Percentiles rank a stretch among this genome's conserved stretches.
Evolutionary conservation across 495 filamentous ascomycete species (phyloP).

Genomic region (Aspergillus indologenus): DNA sequence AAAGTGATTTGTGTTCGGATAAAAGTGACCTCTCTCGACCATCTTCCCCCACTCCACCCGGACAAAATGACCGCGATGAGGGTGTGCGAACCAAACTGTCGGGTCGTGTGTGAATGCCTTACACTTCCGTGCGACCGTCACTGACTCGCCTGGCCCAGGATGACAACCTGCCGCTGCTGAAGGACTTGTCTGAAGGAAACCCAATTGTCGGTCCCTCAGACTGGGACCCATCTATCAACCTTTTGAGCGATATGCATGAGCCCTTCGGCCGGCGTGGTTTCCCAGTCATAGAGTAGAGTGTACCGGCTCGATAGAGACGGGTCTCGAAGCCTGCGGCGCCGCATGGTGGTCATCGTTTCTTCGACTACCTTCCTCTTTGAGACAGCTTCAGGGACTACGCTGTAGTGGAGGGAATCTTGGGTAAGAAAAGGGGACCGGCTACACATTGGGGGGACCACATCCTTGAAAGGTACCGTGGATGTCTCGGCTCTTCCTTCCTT

Average conservation of each 20-base stretch:
- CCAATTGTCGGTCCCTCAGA: conserved; percentile 5
- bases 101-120: conserved; percentile 29
- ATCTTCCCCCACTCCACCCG: background rate
- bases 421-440: background rate
- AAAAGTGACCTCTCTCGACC: background rate
- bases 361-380: background rate
- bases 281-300: background rate
- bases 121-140: conserved; percentile 13
- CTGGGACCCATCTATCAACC: conserved; percentile 8
- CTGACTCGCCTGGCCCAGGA: conserved; percentile 7
- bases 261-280: background rate
- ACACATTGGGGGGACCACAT: background rate
- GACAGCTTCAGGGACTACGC: background rate
- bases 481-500: conserved; percentile 1
- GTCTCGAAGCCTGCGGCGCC: background rate
- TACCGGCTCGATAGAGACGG: background rate
- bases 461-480: conserved; percentile 4
- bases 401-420: background rate
- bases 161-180: conserved; percentile 11
- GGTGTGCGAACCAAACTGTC: conserved; percentile 35
- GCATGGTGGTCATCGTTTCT: background rate
- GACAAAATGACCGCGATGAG: conserved; percentile 6
- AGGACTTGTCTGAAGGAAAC: conserved; percentile 10
- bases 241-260: conserved; percentile 16
- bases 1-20: conserved; percentile 20